Evolutionary conservation across 805 yeast species (phyloP).

Genomic region (Yamadazyma phyllophila): DNA sequence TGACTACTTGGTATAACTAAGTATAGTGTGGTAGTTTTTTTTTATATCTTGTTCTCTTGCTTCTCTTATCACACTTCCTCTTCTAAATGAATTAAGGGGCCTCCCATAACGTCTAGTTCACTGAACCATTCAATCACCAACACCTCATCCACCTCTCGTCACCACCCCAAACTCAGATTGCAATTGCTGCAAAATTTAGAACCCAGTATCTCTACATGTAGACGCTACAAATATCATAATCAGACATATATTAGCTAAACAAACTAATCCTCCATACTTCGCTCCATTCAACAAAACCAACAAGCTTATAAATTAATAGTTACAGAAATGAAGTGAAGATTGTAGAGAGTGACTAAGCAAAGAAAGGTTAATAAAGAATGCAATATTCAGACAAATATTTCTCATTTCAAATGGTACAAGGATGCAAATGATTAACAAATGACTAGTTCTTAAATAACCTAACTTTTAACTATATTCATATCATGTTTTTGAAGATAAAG

Average conservation of each 20-base stretch:
- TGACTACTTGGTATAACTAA: too few relatives aligned
- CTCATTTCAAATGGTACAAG: background rate
- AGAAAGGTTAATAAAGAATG: background rate
- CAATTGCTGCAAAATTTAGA: background rate
- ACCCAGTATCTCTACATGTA: background rate
- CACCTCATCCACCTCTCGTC: too few relatives aligned
- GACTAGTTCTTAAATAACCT: background rate
- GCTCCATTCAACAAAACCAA: background rate
- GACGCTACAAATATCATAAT: background rate
- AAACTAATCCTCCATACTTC: background rate
- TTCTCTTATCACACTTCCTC: too few relatives aligned
- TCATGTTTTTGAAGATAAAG: constrained; percentile 1
- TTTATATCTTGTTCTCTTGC: too few relatives aligned
- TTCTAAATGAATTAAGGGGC: too few relatives aligned
- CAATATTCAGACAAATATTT: background rate
- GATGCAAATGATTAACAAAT: background rate
- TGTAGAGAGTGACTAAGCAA: background rate
- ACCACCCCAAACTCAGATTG: too few relatives aligned
- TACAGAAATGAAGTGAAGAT: constrained; percentile 3
- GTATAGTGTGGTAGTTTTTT: too few relatives aligned
- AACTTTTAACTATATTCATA: constrained; percentile 3
- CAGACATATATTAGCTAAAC: constrained; percentile 6
- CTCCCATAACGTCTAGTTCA: too few relatives aligned
- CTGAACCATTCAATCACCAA: too few relatives aligned
- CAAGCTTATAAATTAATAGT: constrained; percentile 1